These are phyloP conservation scores for Talaromyces sp. DNA, from an alignment of 2,329 filamentous ascomycete species.

Conservation along the genomic window DNA sequence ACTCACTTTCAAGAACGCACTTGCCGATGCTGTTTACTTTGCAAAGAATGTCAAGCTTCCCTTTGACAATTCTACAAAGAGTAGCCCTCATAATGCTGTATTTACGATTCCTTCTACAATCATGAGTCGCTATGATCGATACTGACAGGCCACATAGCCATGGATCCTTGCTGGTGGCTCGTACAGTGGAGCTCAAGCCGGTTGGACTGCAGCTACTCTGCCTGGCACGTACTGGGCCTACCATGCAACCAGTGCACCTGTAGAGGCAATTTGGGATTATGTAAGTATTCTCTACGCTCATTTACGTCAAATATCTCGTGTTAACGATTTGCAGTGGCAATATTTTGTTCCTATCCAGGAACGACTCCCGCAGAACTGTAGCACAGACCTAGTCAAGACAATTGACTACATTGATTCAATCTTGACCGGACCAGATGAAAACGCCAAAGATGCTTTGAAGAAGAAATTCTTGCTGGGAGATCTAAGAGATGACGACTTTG, in stretches of 20 bases:
- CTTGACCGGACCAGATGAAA: constrained; percentile 41
- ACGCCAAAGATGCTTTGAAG: constrained; percentile 48
- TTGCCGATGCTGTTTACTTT: constrained; percentile 54
- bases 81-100: constrained; percentile 14
- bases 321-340: constrained; percentile 42
- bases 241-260: constrained; percentile 54
- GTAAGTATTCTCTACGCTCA: constrained; percentile 20
- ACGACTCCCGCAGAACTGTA: constrained; percentile 60
- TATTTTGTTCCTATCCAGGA: constrained; percentile 57
- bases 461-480: constrained; percentile 50
- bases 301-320: neutral
- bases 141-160: constrained; percentile 33
- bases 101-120: neutral
- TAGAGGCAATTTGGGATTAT: constrained; percentile 55
- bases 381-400: constrained; percentile 50
- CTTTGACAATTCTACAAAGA: constrained; percentile 42
- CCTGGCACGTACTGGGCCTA: constrained; percentile 61
- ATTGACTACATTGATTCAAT: constrained; percentile 55
- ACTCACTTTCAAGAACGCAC: constrained; percentile 53
- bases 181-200: constrained; percentile 55
- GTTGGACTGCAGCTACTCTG: constrained; percentile 52
- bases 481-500: constrained; percentile 54
- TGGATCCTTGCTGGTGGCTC: constrained; percentile 58
- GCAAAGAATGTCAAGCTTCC: constrained; percentile 53
- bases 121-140: neutral